These are phyloP conservation scores for Ophiostoma perfectum DNA, from an alignment of 2,329 filamentous ascomycete species.

Conservation along the genomic window DNA sequence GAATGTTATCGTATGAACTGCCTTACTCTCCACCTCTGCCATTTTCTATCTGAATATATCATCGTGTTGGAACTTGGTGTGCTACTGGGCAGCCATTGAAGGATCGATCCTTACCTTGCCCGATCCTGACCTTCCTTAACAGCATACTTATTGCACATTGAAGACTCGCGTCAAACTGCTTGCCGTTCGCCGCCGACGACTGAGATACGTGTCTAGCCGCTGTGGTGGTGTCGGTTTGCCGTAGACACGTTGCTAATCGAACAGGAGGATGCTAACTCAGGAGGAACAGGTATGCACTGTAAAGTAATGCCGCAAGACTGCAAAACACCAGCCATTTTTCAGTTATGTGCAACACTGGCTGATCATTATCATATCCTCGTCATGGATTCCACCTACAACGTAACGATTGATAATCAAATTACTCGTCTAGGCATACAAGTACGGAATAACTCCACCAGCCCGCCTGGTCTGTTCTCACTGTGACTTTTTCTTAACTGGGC, in stretches of 20 bases:
- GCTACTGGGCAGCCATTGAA: not conserved
- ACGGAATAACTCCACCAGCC: not conserved
- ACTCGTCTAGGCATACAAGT: not conserved
- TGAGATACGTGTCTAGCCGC: too few relatives aligned
- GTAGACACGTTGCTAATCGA: not conserved
- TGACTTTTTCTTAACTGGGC: not conserved
- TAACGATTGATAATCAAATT: not conserved
- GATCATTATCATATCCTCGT: not conserved
- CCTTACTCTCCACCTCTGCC: not conserved
- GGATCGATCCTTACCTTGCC: not conserved
- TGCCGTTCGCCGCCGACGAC: too few relatives aligned
- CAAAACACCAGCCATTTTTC: not conserved
- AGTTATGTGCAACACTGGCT: not conserved
- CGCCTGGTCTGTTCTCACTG: constrained; percentile 2
- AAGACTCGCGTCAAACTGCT: too few relatives aligned
- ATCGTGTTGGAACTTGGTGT: not conserved
- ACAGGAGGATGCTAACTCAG: not conserved
- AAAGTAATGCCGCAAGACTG: not conserved
- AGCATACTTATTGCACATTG: not conserved
- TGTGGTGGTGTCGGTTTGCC: not conserved
- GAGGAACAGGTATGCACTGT: not conserved
- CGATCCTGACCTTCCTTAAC: not conserved
- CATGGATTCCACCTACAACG: not conserved
- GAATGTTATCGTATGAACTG: not conserved
- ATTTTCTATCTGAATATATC: not conserved